These are phyloP conservation scores for Penicillium expansum DNA, from an alignment of 2,329 filamentous ascomycete genomes.

Conservation along the genomic window DNA sequence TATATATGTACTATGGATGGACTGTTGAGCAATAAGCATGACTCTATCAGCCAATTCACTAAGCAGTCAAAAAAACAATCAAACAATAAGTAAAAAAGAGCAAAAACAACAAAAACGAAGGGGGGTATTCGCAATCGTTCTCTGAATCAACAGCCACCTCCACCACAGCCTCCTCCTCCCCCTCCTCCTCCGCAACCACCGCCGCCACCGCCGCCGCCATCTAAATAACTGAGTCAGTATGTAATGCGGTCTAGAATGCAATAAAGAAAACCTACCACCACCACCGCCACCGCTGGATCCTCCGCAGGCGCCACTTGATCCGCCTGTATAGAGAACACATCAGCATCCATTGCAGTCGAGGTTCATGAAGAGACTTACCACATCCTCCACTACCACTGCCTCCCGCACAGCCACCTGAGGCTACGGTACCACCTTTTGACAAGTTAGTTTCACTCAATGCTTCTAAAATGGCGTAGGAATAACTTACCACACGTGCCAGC, in stretches of 20 bases:
- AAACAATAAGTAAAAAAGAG: background rate
- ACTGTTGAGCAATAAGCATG: background rate
- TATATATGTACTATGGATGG: background rate
- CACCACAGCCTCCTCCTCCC: constrained; percentile 1
- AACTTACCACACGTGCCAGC: constrained; percentile 44
- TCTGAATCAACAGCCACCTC: background rate
- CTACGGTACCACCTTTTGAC: constrained; percentile 4
- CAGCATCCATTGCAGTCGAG: background rate
- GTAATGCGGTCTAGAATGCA: background rate
- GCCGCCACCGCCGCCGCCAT: background rate
- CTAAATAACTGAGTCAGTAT: background rate
- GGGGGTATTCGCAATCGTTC: background rate
- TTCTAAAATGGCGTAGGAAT: background rate
- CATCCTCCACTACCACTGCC: constrained; percentile 25
- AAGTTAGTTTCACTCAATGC: background rate
- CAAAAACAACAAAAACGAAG: background rate
- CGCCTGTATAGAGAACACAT: background rate
- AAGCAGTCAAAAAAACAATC: background rate
- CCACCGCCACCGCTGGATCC: constrained; percentile 16
- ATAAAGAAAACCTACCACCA: constrained; percentile 10
- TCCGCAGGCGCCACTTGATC: constrained; percentile 10
- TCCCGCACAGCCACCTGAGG: constrained; percentile 26
- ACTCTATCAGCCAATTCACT: background rate
- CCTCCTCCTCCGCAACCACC: background rate
- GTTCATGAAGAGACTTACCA: background rate